Conservation (phyloP, 1,284 basidiomycete species). For the Malassezia caprae region DNA sequence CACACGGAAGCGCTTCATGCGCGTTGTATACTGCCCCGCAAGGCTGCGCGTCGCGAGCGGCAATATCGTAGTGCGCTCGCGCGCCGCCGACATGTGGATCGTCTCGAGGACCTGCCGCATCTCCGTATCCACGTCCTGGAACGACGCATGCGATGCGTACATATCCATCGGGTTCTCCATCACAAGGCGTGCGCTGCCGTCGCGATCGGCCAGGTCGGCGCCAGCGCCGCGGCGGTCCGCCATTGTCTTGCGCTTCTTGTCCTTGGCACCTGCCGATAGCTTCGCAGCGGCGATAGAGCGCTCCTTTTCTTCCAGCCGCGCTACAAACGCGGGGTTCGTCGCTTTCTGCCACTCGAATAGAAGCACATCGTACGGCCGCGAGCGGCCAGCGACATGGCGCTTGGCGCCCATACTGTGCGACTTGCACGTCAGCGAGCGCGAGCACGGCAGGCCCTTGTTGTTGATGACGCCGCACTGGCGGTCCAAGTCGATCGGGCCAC, state of each 20-base stretch:
- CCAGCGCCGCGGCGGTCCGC: background rate
- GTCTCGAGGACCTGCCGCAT: conserved; percentile 23
- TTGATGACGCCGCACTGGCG: conserved; percentile 95
- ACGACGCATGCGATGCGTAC: conserved; percentile 28
- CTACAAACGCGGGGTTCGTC: conserved; percentile 87
- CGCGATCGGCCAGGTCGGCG: background rate
- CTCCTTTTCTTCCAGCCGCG: conserved; percentile 61
- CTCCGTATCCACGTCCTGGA: conserved; percentile 38
- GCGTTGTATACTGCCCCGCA: conserved; percentile 31
- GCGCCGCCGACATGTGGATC: conserved; percentile 23
- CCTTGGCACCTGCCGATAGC: conserved; percentile 29
- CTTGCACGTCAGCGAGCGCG: conserved; percentile 94
- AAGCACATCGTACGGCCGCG: conserved; percentile 73
- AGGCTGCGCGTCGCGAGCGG: conserved; percentile 32
- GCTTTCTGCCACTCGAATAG: conserved; percentile 73
- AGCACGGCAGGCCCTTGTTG: conserved; percentile 84
- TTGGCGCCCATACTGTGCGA: conserved; percentile 96
- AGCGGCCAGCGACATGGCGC: conserved; percentile 77
- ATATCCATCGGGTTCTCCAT: conserved; percentile 26
- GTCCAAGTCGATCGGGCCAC: conserved; percentile 59
- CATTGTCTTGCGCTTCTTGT: conserved; percentile 34
- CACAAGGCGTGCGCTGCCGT: background rate
- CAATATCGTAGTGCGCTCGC: conserved; percentile 31
- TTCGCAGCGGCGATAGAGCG: conserved; percentile 36
- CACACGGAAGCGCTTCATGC: conserved; percentile 31